Evolutionary conservation across 129 eudicot species (phyloP), one percentile per base, ranked within the genome.

Genomic region (Ambrosia trifida): DNA sequence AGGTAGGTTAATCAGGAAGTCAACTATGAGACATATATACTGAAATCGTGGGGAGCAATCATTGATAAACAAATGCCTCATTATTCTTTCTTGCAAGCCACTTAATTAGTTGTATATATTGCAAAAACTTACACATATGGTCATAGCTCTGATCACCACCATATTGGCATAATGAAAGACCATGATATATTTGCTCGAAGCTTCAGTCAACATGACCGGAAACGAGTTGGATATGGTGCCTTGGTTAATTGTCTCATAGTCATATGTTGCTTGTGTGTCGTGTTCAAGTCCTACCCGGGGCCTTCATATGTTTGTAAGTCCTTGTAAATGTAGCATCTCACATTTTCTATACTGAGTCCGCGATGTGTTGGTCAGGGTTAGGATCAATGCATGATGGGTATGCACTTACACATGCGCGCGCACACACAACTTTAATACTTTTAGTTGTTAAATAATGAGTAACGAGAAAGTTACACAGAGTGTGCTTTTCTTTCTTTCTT

Each of bases 191-290:
- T 70, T 11, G 79, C 83, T 24, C 82, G 85, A 69, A 90, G 95
- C 69, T 90, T 85, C 67, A 79, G 80, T 54, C 72, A 49, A 3
- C 44, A 76, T 2, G 89, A 87, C 58, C 85, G 81, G 31, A 77
- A 81, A 70, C 73, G 75, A 73, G 50, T 90, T 7, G 83, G 91
- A 19, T 72, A 50, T 30, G 80, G 79, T 14, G 86, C 87, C 11
- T 62, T 87, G 73, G 38, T 85, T 19, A 81, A 79, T 56, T 82
- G 83, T 62, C 53, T 90, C 49, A 33, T 90, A 6, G 57, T 80
- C 44, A 64, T 68, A 31, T 69, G 83, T 3, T 80, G 75, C 32
- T 44, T 84, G 17, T 84, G 81, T 72, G 17, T 78, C 18, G 73
- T 78, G 12, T 64, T 86, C 68, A 76, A 77, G 79, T 87, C 85